Evolutionary conservation across 1,284 basidiomycete species (phyloP), one percentile per base, ranked within the genome.

Genomic region (Chondrostereum purpureum): DNA sequence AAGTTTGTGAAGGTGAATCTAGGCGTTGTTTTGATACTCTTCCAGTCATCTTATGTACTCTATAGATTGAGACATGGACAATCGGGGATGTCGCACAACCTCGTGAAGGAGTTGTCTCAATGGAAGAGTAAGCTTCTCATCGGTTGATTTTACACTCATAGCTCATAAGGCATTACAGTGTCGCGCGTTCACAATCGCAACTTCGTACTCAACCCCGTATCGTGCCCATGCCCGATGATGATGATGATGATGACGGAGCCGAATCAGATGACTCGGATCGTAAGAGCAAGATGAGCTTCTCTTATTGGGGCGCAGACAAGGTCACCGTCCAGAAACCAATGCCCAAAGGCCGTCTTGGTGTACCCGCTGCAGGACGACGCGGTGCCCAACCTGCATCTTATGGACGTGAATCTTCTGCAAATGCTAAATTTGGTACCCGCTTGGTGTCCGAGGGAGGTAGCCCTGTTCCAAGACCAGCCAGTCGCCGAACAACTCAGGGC

Each of bases 251-350:
- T 22, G 67, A 59, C 5, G 76, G 62, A 17, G 67, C 61, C 18
- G 85, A 86, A 19, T 89, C 88, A 2, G 85, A 88, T 53, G 87
- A 90, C 55, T 89, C 86, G 5, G 87, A 90, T 60, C 77, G 81
- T 62, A 90, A 89, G 68, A 86, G 83, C 69, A 90, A 90, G 63
- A 90, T 90, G 88, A 87, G 83, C 66, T 90, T 90, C 65, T 91
- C 88, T 2, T 90, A 90, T 59, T 90, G 87, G 88, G 87, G 87
- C 19, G 88, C 88, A 16, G 87, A 90, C 68, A 88, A 88, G 63
- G 76, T 90, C 55, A 90, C 88, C 1, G 77, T 90, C 21, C 85
- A 88, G 60, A 85, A 87, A 57, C 84, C 87, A 3, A 60, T 78
- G 27, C 61, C 80, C 55, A 82, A 81, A 18, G 69, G 72, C 42